Conservation (phyloP, 2,329 filamentous ascomycete species). For the Cladosporium sp. region DNA sequence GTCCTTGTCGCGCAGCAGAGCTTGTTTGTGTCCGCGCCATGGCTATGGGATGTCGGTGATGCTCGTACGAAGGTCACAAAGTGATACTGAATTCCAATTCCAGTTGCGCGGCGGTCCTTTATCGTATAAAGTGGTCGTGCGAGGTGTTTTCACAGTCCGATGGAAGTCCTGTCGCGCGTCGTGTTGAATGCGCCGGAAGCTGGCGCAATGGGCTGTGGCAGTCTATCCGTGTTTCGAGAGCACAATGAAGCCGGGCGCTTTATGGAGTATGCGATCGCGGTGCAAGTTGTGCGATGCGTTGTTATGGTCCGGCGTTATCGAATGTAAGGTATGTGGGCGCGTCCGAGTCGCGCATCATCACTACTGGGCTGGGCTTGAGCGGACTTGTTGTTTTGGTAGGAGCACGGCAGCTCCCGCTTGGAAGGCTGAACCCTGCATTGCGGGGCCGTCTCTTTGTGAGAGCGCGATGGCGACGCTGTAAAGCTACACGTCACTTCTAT, state of each 20-base stretch:
- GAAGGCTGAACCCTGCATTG: conserved; percentile 1
- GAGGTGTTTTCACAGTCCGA: neutral
- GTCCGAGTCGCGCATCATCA: neutral
- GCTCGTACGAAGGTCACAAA: neutral
- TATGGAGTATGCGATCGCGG: neutral
- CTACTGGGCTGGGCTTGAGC: neutral
- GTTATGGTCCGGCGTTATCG: neutral
- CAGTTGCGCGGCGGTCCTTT: too few species aligned
- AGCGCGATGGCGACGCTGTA: neutral
- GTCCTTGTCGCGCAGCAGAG: conserved; percentile 12
- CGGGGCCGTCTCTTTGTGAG: neutral
- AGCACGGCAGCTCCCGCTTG: neutral
- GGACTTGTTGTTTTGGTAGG: neutral
- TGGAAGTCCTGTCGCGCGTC: neutral
- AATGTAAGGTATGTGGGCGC: neutral
- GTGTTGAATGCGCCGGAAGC: neutral
- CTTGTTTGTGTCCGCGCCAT: conserved; percentile 23
- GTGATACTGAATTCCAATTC: too few species aligned
- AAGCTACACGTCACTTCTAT: conserved; percentile 1
- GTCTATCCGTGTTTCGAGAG: too few species aligned
- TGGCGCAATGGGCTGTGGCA: neutral
- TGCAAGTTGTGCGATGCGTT: neutral
- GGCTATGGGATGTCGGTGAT: neutral
- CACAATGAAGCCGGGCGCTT: too few species aligned
- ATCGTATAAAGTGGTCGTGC: neutral